Evolutionary conservation across 2,329 filamentous ascomycete genomes (phyloP).

Genomic region (Orbilia blumenaviensis): DNA sequence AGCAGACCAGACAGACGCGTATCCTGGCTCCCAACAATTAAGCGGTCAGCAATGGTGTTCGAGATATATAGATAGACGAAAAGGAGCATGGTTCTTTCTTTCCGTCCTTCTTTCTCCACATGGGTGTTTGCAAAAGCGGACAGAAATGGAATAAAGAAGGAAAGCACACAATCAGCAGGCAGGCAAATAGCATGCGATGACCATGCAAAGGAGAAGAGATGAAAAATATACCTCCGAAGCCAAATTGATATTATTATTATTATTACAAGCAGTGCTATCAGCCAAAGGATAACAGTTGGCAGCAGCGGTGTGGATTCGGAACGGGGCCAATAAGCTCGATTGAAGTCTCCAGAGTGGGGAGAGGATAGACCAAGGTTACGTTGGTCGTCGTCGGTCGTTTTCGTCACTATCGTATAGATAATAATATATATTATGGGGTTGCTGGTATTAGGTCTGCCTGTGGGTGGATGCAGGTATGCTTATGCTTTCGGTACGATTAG

Average conservation of each 20-base stretch:
- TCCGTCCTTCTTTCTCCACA: too few species aligned
- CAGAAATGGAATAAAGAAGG: too few species aligned
- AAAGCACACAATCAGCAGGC: too few species aligned
- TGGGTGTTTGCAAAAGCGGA: background rate
- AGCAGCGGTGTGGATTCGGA: background rate
- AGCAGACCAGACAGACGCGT: slow-evolving; percentile 15
- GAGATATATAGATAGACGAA: background rate
- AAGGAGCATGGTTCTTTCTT: too few species aligned
- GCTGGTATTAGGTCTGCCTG: too few species aligned
- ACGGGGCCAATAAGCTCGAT: background rate
- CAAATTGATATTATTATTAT: background rate
- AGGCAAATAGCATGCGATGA: slow-evolving; percentile 5
- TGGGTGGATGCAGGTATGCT: too few species aligned
- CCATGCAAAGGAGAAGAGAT: slow-evolving; percentile 4
- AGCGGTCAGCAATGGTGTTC: background rate
- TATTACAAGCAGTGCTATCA: too few species aligned
- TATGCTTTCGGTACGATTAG: too few species aligned
- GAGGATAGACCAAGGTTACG: background rate
- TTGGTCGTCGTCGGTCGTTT: too few species aligned
- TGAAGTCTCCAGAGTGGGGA: background rate
- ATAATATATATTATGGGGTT: too few species aligned
- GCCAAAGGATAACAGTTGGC: background rate
- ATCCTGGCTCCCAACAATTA: background rate
- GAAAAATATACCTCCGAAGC: background rate
- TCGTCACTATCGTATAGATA: background rate